Evolutionary conservation across 1,284 basidiomycete genomes (phyloP), one percentile per base, ranked within the genome.

Genomic region (Lentinula novae-zelandiae): DNA sequence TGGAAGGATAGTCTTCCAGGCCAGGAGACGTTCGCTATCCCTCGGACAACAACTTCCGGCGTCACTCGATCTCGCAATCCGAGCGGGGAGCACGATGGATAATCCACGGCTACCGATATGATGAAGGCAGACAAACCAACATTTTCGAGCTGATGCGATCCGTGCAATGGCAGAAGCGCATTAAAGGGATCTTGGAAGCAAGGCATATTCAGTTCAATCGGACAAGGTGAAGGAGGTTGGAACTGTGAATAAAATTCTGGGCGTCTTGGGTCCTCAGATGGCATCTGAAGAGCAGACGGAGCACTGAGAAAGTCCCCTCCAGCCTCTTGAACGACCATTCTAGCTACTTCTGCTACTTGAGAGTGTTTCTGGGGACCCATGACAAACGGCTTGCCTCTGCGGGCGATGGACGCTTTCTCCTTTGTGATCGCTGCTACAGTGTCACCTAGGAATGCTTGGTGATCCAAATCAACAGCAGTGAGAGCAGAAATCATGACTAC

Each of bases 391-490:
- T 82, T 87, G 1, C 82, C 84, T 1, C 69, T 67, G 57, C 93
- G 83, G 12, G 88, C 85, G 59, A 99, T 98, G 1, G 86, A 87
- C 0, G 90, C 87, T 72, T 99, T 99, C 70, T 97, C 91, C 42
- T 73, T 74, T 0, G 95, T 84, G 63, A 99, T 98, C 31, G 81
- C 84, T 4, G 76, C 78, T 5, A 95, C 75, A 0, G 92, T 90
- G 59, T 82, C 73, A 0, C 96, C 97, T 3, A 99, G 80, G 69
- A 97, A 93, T 5, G 84, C 83, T 65, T 96, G 93, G 73, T 99
- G 96, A 73, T 99, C 97, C 44, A 97, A 77, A 69, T 94, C 95
- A 39, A 99, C 92, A 1, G 89, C 78, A 0, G 94, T 93, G 38
- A 99, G 80, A 15, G 88, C 88, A 38, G 92, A 95, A 1, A 89